A percentile compares a stretch with the other conserved stretches of the same genome.
Conservation (phyloP, 306 rosid species). For the Fragaria nilgerrensis region DNA sequence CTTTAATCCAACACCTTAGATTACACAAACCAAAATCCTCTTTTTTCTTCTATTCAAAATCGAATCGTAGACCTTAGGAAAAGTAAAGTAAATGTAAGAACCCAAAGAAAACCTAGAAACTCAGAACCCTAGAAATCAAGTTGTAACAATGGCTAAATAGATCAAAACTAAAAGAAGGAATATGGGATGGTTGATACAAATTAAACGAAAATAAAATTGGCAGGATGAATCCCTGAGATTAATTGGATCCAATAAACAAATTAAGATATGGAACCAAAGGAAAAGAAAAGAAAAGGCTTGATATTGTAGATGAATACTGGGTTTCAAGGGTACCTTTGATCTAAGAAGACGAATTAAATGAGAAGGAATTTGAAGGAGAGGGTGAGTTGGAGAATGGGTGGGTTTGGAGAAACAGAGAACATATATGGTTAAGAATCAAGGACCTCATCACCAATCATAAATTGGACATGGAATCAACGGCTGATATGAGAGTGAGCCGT, state of each 20-base stretch:
- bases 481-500: background rate
- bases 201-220: background rate
- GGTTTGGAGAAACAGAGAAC: too few species aligned
- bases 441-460: background rate
- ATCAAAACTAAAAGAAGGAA: slow-evolving; percentile 11
- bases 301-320: slow-evolving; percentile 6
- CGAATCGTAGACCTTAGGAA: background rate
- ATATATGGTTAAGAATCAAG: background rate
- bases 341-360: background rate
- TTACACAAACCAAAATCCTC: background rate
- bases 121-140: slow-evolving; percentile 26
- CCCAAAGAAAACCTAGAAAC: background rate
- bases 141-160: background rate
- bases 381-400: background rate
- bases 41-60: background rate
- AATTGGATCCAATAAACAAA: background rate
- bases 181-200: background rate
- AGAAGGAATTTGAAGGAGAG: background rate
- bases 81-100: slow-evolving; percentile 12
- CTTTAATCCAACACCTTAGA: background rate
- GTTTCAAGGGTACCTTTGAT: slow-evolving; percentile 36
- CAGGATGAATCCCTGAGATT: background rate
- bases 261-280: background rate
- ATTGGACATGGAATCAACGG: background rate
- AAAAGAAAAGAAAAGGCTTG: background rate